Evolutionary conservation across 75 land plant genomes (phyloP).

Genomic region (Pseudotsuga menziesii): DNA sequence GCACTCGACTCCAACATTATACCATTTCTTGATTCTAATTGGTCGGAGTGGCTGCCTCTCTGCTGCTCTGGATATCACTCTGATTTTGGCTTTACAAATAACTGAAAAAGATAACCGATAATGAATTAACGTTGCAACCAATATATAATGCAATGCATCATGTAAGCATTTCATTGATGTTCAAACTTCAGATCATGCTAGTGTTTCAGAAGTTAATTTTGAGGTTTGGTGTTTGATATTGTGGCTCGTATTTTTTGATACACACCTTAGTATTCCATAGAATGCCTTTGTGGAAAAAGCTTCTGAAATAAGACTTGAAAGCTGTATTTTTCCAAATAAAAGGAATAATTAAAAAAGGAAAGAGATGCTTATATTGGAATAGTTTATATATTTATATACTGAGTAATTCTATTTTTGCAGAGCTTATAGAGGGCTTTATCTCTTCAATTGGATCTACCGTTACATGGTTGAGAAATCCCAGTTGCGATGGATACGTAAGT

Average conservation of each 20-base stretch:
- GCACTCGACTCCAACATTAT: neutral
- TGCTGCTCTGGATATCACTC: neutral
- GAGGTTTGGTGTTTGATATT: neutral
- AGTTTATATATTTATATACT: neutral
- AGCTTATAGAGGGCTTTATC: conserved; percentile 69
- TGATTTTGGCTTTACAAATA: neutral
- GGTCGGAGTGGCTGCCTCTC: neutral
- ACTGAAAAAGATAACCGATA: neutral
- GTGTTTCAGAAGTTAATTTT: neutral
- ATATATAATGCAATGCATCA: neutral
- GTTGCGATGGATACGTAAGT: conserved; percentile 79
- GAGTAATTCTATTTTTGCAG: conserved; percentile 25
- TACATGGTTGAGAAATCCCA: conserved; percentile 71
- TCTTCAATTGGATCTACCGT: conserved; percentile 78
- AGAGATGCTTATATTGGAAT: no score
- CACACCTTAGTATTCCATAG: neutral
- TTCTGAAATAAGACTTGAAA: neutral
- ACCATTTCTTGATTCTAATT: neutral
- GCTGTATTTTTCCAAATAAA: neutral
- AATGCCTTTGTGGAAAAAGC: neutral
- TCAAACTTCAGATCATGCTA: neutral
- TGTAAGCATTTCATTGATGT: neutral
- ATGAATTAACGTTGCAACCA: neutral
- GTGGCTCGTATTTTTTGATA: neutral
- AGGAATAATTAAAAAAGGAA: no score